Percentiles rank a stretch among this genome's conserved stretches.
phyloP scores from a whole-genome alignment of 305 asterid genomes.

The Fraxinus nigra region DNA sequence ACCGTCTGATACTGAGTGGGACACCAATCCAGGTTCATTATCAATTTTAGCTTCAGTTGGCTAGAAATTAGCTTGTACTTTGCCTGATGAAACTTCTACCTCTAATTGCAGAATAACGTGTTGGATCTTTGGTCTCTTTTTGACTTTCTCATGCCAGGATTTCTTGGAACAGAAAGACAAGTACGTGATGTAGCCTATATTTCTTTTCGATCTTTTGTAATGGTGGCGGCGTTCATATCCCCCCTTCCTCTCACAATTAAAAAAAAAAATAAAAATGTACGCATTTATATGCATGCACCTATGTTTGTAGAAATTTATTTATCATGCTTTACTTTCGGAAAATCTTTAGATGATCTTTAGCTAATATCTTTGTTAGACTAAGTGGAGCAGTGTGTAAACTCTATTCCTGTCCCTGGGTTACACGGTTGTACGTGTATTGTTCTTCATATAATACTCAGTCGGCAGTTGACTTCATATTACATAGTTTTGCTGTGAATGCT shows the following conservation, averaged over 20 bases:
- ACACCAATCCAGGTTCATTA: conserved; percentile 92
- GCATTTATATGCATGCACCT: too few relatives aligned
- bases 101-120: conserved; percentile 85
- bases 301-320: background rate
- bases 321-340: background rate
- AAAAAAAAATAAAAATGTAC: too few relatives aligned
- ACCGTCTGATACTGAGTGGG: conserved; percentile 97
- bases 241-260: background rate
- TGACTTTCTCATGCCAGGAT: conserved; percentile 99
- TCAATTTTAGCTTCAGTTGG: conserved; percentile 23
- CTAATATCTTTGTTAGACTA: conserved; percentile 2
- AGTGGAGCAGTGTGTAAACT: background rate
- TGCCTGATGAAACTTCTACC: conserved; percentile 31
- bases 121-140: conserved; percentile 98
- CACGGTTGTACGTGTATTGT: background rate
- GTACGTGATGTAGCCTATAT: conserved; percentile 45
- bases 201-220: conserved; percentile 10
- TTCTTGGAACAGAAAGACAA: conserved; percentile 99
- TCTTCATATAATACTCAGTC: background rate
- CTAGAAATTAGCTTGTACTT: conserved; percentile 14
- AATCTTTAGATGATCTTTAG: background rate
- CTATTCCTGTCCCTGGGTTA: background rate
- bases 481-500: background rate
- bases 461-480: background rate
- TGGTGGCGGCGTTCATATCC: background rate